These are phyloP conservation scores for Colletotrichum sp. DNA, from an alignment of 2,329 filamentous ascomycete genomes.

Conservation along the genomic window DNA sequence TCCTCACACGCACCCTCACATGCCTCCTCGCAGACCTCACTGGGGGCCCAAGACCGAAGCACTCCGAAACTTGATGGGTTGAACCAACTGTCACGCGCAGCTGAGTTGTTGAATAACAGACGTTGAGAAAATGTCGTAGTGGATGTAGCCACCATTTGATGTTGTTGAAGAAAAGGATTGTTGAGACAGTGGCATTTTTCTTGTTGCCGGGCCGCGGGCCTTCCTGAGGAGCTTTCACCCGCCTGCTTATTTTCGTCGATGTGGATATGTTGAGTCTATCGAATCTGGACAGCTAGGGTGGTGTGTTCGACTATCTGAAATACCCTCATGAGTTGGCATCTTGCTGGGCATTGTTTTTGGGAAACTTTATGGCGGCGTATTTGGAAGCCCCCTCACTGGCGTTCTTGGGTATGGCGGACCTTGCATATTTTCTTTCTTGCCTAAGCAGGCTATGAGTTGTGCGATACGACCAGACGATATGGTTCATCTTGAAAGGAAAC, in stretches of 20 bases:
- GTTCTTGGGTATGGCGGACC: not conserved
- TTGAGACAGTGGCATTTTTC: not conserved
- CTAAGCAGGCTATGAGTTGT: not conserved
- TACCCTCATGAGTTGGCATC: conserved; percentile 21
- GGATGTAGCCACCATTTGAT: not conserved
- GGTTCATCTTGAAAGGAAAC: not conserved
- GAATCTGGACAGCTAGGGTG: not conserved
- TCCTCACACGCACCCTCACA: conserved; percentile 7
- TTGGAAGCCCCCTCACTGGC: not conserved
- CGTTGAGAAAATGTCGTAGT: not conserved
- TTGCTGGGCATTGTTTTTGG: conserved; percentile 9
- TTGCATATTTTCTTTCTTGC: conserved; percentile 1
- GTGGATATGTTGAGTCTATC: not conserved
- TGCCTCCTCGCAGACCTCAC: conserved; percentile 10
- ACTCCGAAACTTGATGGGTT: conserved; percentile 55
- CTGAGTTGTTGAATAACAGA: conserved; percentile 61
- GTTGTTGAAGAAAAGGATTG: not conserved
- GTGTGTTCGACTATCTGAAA: conserved; percentile 15
- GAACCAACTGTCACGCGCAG: conserved; percentile 61
- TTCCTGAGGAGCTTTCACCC: not conserved
- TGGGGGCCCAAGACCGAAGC: conserved; percentile 17
- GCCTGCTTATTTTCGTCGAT: not conserved
- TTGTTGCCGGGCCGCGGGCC: not conserved
- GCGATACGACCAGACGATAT: not conserved
- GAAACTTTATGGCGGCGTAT: conserved; percentile 6